phyloP scores from a whole-genome alignment of 2,329 filamentous ascomycete species.

The Penicillium digitatum region DNA sequence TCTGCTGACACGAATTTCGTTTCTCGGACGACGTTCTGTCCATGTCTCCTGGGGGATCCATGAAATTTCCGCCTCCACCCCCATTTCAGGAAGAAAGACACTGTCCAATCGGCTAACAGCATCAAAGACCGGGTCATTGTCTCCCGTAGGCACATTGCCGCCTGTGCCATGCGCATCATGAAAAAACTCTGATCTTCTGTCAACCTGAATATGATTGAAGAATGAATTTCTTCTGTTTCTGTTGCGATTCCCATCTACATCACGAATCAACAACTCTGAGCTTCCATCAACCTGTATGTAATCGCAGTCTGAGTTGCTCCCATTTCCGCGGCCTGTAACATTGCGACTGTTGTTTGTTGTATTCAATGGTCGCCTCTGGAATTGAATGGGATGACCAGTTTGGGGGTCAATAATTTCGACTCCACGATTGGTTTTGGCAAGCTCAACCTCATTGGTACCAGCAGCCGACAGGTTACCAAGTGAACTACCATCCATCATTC shows the following conservation, averaged over 20 bases:
- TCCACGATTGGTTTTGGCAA: not conserved
- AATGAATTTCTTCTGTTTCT: not conserved
- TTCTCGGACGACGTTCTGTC: not conserved
- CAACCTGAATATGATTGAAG: not conserved
- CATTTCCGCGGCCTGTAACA: not conserved
- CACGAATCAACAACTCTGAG: not conserved
- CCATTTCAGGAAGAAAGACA: too few relatives aligned
- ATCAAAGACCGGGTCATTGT: not conserved
- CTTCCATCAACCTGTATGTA: not conserved
- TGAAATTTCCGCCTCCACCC: not conserved
- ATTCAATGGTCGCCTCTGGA: not conserved
- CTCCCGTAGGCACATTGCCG: not conserved
- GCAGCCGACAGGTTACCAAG: not conserved
- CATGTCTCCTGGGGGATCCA: not conserved
- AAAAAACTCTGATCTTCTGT: not conserved
- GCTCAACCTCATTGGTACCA: not conserved
- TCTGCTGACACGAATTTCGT: not conserved
- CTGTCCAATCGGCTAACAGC: not conserved
- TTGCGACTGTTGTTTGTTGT: not conserved
- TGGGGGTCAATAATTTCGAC: not conserved
- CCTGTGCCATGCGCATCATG: not conserved
- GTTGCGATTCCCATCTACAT: not conserved
- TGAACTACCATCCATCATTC: not conserved
- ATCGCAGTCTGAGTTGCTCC: not conserved
- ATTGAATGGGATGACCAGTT: not conserved